phyloP scores from a whole-genome alignment of 2,329 filamentous ascomycete species.

The Fusarium graminum region DNA sequence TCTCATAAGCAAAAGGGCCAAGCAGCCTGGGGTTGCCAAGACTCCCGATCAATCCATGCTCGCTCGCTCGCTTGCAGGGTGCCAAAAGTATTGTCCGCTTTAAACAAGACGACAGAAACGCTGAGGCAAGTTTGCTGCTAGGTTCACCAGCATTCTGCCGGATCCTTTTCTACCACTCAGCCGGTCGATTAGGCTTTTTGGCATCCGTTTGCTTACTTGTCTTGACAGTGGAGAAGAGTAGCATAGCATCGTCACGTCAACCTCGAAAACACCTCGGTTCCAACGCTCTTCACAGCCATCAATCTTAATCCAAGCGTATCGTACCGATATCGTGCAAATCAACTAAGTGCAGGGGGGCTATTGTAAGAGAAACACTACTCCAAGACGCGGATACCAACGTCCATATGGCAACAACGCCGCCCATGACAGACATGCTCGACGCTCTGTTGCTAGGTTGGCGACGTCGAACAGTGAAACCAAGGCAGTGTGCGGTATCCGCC shows the following conservation, averaged over 20 bases:
- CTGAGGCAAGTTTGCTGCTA: too few relatives aligned
- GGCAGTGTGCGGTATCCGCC: slow-evolving; percentile 13
- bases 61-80: slow-evolving; percentile 7
- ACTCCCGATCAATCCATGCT: slow-evolving; percentile 32
- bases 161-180: too few relatives aligned
- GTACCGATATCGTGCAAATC: slow-evolving; percentile 31
- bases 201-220: slow-evolving; percentile 9
- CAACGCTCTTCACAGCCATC: slow-evolving; percentile 22
- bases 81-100: too few relatives aligned
- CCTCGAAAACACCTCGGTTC: slow-evolving; percentile 28
- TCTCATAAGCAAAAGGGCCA: slow-evolving; percentile 42
- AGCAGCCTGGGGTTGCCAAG: slow-evolving; percentile 40
- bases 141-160: too few relatives aligned
- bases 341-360: slow-evolving; percentile 32
- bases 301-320: slow-evolving; percentile 30
- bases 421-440: slow-evolving; percentile 13
- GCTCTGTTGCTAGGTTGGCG: slow-evolving; percentile 24
- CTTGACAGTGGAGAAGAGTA: slow-evolving; percentile 20
- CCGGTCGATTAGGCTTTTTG: too few relatives aligned
- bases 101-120: too few relatives aligned
- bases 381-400: slow-evolving; percentile 23
- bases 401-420: slow-evolving; percentile 36
- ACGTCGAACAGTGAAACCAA: slow-evolving; percentile 26
- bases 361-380: slow-evolving; percentile 13
- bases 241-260: slow-evolving; percentile 21